phyloP scores from a whole-genome alignment of 257 asterid species.

The Ajuga chamaepitys region DNA sequence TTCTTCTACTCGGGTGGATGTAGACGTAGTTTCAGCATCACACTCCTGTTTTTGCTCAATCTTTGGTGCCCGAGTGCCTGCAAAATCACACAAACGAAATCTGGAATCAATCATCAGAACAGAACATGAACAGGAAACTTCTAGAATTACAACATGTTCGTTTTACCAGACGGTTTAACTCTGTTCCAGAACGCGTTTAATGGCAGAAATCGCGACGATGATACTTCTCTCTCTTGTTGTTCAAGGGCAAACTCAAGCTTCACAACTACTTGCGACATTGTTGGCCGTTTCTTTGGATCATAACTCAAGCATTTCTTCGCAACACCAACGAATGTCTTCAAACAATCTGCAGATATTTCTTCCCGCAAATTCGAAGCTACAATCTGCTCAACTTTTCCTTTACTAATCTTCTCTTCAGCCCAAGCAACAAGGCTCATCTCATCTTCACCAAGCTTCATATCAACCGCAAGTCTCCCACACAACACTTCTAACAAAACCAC shows the following conservation, averaged over 20 bases:
- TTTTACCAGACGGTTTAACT: not conserved
- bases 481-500: conserved; percentile 9
- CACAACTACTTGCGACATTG: not conserved
- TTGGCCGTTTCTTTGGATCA: conserved; percentile 6
- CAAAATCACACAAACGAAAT: not conserved
- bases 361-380: conserved; percentile 14
- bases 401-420: conserved; percentile 7
- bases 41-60: not conserved
- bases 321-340: not conserved
- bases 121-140: not conserved
- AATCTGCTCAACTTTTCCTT: not conserved
- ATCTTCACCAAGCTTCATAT: not conserved
- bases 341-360: not conserved
- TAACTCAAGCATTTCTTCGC: not conserved
- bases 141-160: not conserved
- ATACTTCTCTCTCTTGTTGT: not conserved
- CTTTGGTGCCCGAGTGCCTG: conserved; percentile 12
- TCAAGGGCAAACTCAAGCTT: not conserved
- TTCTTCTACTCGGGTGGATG: not conserved
- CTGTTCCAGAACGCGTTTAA: not conserved
- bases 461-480: not conserved
- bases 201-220: not conserved
- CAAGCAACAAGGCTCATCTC: not conserved
- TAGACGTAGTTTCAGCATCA: not conserved
- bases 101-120: not conserved